Conservation (phyloP, 176 grass and related monocot species). For the Cymbopogon citratus region DNA sequence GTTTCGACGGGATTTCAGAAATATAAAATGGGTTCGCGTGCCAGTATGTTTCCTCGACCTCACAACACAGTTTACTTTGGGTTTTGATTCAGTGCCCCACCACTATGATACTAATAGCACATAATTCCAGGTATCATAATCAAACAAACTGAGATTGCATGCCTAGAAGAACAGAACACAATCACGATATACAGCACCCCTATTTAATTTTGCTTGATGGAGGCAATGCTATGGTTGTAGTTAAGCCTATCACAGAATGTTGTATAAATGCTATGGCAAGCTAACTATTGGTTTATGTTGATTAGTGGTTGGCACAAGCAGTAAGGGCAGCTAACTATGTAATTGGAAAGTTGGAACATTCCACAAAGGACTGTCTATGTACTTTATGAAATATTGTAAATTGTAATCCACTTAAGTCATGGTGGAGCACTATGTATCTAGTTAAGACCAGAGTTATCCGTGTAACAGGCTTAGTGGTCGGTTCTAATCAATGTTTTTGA, state of each 20-base stretch:
- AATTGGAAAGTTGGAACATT: not conserved
- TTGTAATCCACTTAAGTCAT: slow-evolving; percentile 1
- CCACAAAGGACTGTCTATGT: not conserved
- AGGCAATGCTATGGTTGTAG: not conserved
- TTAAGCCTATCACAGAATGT: not conserved
- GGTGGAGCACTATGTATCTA: not conserved
- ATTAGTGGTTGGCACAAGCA: not conserved
- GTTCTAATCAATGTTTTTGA: not conserved
- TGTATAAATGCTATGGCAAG: not conserved
- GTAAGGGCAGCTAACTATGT: not conserved
- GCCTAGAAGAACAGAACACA: slow-evolving; percentile 7
- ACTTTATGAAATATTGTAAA: not conserved
- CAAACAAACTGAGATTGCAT: not conserved
- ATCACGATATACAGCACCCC: not conserved
- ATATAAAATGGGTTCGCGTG: slow-evolving; percentile 92
- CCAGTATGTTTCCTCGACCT: slow-evolving; percentile 66
- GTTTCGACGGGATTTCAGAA: slow-evolving; percentile 98
- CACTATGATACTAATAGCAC: not conserved
- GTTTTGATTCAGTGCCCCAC: slow-evolving; percentile 24
- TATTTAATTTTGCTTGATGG: not conserved
- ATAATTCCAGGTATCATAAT: not conserved
- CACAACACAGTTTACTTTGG: slow-evolving; percentile 1
- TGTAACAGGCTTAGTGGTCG: not conserved
- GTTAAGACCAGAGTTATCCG: not conserved
- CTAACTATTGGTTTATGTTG: not conserved